Evolutionary conservation across 495 filamentous ascomycete genomes (phyloP).

Genomic region (Aspergillus olivimuriae): DNA sequence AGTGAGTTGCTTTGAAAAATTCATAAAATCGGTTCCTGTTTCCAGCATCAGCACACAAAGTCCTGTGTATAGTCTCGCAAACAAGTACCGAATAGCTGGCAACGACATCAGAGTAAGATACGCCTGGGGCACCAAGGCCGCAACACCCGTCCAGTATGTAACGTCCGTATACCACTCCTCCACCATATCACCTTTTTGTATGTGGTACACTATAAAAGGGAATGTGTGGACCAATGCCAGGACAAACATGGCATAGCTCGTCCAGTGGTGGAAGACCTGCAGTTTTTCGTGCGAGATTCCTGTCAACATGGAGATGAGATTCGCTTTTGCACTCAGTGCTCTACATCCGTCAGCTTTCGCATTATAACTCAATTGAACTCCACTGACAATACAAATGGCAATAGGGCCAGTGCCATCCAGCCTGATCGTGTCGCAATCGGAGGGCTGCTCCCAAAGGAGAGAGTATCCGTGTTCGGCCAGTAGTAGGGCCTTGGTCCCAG

Average conservation of each 20-base stretch:
- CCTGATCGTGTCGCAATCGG: constrained; percentile 47
- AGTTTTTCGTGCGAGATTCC: constrained; percentile 52
- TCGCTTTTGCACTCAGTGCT: constrained; percentile 24
- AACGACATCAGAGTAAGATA: constrained; percentile 49
- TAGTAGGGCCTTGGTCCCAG: constrained; percentile 50
- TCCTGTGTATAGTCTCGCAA: no score
- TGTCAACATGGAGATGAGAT: constrained; percentile 45
- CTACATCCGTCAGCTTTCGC: constrained; percentile 9
- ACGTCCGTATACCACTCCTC: constrained; percentile 36
- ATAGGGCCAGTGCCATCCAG: constrained; percentile 44
- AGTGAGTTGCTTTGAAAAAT: constrained; percentile 53
- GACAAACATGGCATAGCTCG: constrained; percentile 46
- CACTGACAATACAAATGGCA: constrained; percentile 44
- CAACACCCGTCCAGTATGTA: constrained; percentile 51
- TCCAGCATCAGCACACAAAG: neutral
- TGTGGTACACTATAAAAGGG: constrained; percentile 50
- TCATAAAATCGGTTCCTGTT: constrained; percentile 50
- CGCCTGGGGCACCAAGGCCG: constrained; percentile 47
- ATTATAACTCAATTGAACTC: constrained; percentile 4
- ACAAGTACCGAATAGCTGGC: constrained; percentile 45
- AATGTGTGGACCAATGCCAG: constrained; percentile 51
- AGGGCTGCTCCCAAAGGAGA: constrained; percentile 43
- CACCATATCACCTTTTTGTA: constrained; percentile 44
- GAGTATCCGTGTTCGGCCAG: constrained; percentile 41
- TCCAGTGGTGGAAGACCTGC: constrained; percentile 49